A percentile compares a stretch with the other conserved stretches of the same genome.
phyloP scores from a whole-genome alignment of 2,329 filamentous ascomycete genomes.

The Diaporthe humulicola region DNA sequence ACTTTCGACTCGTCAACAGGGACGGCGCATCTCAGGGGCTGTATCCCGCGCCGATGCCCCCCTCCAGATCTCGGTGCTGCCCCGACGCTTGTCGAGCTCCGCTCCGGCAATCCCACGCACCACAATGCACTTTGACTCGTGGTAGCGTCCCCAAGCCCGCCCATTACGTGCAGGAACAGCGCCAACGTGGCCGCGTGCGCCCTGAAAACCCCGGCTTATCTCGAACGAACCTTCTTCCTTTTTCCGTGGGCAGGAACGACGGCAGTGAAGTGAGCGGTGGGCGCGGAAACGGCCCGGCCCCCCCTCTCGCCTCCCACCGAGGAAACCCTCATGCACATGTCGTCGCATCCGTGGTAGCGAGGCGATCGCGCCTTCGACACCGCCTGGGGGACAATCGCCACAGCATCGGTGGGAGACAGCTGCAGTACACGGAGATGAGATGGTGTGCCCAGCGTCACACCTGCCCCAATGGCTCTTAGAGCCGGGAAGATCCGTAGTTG shows the following conservation, averaged over 20 bases:
- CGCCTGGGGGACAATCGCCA: neutral
- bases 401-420: neutral
- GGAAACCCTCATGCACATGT: neutral
- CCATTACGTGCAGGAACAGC: constrained; percentile 5
- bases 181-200: constrained; percentile 4
- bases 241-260: neutral
- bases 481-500: constrained; percentile 28
- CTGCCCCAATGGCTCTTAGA: constrained; percentile 9
- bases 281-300: constrained; percentile 2
- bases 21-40: neutral
- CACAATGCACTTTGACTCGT: neutral
- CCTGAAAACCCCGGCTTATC: neutral
- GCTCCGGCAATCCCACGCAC: neutral
- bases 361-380: constrained; percentile 9
- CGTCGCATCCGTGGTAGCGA: neutral
- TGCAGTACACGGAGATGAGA: neutral
- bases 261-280: neutral
- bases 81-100: constrained; percentile 7
- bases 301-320: neutral
- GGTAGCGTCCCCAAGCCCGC: neutral
- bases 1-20: constrained; percentile 2
- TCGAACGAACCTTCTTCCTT: neutral
- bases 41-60: neutral
- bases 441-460: constrained; percentile 10
- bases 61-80: neutral